Conservation (phyloP, 1,139 yeast genomes). For the Diutina mesorugosa region DNA sequence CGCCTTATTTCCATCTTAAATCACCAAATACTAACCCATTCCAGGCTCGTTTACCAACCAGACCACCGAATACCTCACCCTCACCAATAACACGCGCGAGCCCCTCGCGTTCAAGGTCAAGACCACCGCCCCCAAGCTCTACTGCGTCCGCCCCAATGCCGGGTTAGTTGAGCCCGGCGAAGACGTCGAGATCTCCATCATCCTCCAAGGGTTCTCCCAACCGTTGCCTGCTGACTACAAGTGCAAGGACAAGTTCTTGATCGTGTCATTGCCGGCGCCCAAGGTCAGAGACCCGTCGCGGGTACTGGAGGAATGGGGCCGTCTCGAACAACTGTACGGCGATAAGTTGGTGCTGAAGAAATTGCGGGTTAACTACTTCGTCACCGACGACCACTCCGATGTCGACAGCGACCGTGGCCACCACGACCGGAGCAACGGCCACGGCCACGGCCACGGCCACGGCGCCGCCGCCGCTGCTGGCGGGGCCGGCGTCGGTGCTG, state of each 20-base stretch:
- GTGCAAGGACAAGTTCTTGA: constrained; percentile 86
- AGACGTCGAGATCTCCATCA: constrained; percentile 61
- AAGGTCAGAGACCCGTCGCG: constrained; percentile 37
- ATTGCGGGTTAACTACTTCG: constrained; percentile 60
- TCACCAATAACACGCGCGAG: constrained; percentile 51
- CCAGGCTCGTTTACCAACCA: constrained; percentile 61
- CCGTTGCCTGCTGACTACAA: constrained; percentile 63
- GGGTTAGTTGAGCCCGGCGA: constrained; percentile 68
- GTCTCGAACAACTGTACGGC: constrained; percentile 52
- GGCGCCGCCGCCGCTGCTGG: constrained; percentile 2
- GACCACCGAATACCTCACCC: constrained; percentile 54
- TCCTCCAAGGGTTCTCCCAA: constrained; percentile 70
- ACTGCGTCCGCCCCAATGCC: constrained; percentile 95
- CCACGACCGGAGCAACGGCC: background rate
- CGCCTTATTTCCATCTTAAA: background rate
- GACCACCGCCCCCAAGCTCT: constrained; percentile 94
- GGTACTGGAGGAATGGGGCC: constrained; percentile 64
- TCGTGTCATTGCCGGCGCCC: constrained; percentile 74
- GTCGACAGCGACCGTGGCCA: constrained; percentile 9
- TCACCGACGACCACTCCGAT: constrained; percentile 15
- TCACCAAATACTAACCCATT: constrained; percentile 9
- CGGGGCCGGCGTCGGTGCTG: constrained; percentile 4
- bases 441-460: constrained; percentile 4
- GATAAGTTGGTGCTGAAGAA: constrained; percentile 54
- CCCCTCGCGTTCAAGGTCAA: constrained; percentile 87